Percentiles rank a stretch among this genome's conserved stretches.
These are phyloP conservation scores for Fusarium nodosum DNA, from an alignment of 2,329 filamentous ascomycete species.

Conservation along the genomic window DNA sequence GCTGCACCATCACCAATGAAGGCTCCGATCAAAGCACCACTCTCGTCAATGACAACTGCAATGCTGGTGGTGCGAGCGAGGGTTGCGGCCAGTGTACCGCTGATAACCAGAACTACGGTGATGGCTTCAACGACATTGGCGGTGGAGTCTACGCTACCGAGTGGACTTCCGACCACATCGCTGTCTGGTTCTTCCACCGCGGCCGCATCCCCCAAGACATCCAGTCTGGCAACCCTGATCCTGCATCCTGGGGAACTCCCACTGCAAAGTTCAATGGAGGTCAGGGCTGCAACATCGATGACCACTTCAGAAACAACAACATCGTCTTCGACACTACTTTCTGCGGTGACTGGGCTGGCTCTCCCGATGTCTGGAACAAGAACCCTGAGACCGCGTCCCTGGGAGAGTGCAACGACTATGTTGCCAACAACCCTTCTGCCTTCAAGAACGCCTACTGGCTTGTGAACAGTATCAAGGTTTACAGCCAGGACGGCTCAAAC, in stretches of 20 bases:
- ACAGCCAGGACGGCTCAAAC: conserved; percentile 47
- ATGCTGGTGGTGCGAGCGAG: conserved; percentile 62
- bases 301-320: conserved; percentile 78
- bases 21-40: conserved; percentile 62
- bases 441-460: conserved; percentile 84
- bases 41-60: conserved; percentile 68
- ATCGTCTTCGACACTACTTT: conserved; percentile 88
- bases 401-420: conserved; percentile 80
- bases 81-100: conserved; percentile 72
- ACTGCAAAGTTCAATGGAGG: conserved; percentile 75
- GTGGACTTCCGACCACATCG: conserved; percentile 80
- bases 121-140: conserved; percentile 76
- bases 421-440: conserved; percentile 75
- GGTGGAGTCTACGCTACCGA: conserved; percentile 82
- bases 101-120: conserved; percentile 70
- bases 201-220: conserved; percentile 74
- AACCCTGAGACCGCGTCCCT: conserved; percentile 70
- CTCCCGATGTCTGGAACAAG: conserved; percentile 67
- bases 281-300: conserved; percentile 77
- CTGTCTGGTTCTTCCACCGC: conserved; percentile 86
- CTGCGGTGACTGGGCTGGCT: conserved; percentile 89
- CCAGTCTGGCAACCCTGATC: conserved; percentile 69
- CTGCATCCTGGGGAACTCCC: conserved; percentile 76
- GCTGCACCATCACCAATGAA: conserved; percentile 68
- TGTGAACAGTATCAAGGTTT: conserved; percentile 79